Evolutionary conservation across 1,284 basidiomycete genomes (phyloP).

Genomic region (Trametes versicolor): DNA sequence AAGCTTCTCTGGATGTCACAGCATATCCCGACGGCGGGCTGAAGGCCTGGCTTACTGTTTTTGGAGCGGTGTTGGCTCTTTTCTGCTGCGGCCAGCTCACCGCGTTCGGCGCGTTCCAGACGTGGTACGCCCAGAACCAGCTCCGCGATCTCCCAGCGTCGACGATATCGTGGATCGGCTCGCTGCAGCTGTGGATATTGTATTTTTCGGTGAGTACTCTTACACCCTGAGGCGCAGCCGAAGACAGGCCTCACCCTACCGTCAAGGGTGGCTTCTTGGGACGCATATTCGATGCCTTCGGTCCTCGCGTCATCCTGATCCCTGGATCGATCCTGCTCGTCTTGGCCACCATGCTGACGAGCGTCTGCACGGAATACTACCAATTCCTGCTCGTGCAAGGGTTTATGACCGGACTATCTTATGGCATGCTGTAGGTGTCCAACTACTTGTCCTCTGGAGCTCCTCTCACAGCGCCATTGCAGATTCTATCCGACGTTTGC

Average conservation of each 20-base stretch:
- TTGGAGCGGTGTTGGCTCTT: slow-evolving; percentile 47
- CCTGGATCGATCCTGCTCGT: slow-evolving; percentile 46
- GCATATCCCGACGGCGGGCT: slow-evolving; percentile 39
- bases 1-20: not conserved
- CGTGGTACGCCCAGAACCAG: slow-evolving; percentile 54
- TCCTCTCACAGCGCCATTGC: not conserved
- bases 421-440: slow-evolving; percentile 46
- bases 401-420: slow-evolving; percentile 48
- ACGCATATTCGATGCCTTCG: slow-evolving; percentile 49
- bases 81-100: slow-evolving; percentile 51
- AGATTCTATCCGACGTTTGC: slow-evolving; percentile 44
- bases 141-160: slow-evolving; percentile 46
- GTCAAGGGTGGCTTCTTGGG: slow-evolving; percentile 45
- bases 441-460: not conserved
- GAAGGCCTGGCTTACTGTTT: slow-evolving; percentile 48
- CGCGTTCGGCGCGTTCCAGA: slow-evolving; percentile 52
- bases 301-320: slow-evolving; percentile 43
- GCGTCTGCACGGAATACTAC: slow-evolving; percentile 47
- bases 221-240: too few species aligned
- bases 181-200: slow-evolving; percentile 52
- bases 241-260: not conserved
- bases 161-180: slow-evolving; percentile 58
- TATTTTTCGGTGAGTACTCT: slow-evolving; percentile 47
- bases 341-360: slow-evolving; percentile 48
- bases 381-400: slow-evolving; percentile 51